Base-by-base conservation (phyloP, 164 flowering plant genomes). In the Dillenia suffruticosa region DNA sequence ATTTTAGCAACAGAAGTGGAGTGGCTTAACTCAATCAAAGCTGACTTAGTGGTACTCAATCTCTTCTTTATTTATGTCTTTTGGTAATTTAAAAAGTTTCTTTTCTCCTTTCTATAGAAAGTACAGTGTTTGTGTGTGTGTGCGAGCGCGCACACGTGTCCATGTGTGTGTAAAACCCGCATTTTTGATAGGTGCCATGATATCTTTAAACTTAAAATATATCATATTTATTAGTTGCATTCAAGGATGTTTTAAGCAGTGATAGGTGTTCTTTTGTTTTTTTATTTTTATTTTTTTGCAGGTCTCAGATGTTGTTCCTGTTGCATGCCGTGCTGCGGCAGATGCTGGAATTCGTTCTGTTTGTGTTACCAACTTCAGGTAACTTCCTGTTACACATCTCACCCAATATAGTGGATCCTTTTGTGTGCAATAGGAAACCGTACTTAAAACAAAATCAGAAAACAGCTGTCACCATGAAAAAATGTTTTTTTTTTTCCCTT, bases 221-320 rank as follows among this genome's bases (percentile, higher is more conserved):
- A 45, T 5, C 24, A 14, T 5, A 5, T 47, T n/a, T 14, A 9
- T 16, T 58, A 43, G 32, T 16, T 8, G 57, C 11, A 54, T 19
- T 9, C 22, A 26, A 26, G 1, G 8, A 32, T 32, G 58, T 19
- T 19, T 19, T 19, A 19, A 19, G 44, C 45, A 26, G 14, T 56
- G 7, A 56, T 5, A 22, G 44, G 44, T 56, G 13, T 7, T 56
- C 3, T 9, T 9, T 22, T 10, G 15, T n/a, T 15, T 44, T 55
- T 46, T 32, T 44, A 49, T 14, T 60, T 11, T 11, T 65, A 11
- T 9, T 58, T 45, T 48, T 11, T 19, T 49, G 16, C 73, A 94
- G 99, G 84, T 91, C 61, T 94, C 99, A 22, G 97, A 94, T 85
- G 99, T 88, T 72, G 97, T 94, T 67, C 92, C 99, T 63, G 96